Conservation (phyloP, 495 filamentous ascomycete genomes). For the Lepraria neglecta region DNA sequence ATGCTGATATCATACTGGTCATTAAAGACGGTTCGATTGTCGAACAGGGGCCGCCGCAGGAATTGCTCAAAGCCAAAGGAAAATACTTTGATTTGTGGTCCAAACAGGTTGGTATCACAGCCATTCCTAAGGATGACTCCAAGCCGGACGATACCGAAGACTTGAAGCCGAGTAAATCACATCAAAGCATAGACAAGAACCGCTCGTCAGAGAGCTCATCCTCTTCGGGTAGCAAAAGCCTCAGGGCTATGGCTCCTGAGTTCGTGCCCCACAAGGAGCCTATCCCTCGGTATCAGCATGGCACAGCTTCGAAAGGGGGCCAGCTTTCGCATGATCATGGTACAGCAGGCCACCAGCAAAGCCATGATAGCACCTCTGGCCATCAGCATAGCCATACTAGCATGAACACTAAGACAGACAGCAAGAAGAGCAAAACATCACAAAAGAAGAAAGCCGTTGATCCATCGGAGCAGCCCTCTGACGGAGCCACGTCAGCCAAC, state of each 20-base stretch:
- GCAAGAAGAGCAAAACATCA: too few relatives aligned
- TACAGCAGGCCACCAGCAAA: neutral
- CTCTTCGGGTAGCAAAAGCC: conserved; percentile 7
- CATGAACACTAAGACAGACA: neutral
- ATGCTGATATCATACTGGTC: conserved; percentile 39
- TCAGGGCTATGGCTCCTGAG: conserved; percentile 17
- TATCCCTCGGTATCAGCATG: neutral
- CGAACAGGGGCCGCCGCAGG: conserved; percentile 31
- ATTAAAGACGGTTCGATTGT: conserved; percentile 32
- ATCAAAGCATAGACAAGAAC: neutral
- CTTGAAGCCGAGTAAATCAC: neutral
- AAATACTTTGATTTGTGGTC: conserved; percentile 38
- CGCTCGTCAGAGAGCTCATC: conserved; percentile 1
- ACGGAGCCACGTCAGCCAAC: too few relatives aligned
- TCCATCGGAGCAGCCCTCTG: too few relatives aligned
- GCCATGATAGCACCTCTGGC: neutral
- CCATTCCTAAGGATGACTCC: neutral
- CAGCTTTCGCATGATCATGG: neutral
- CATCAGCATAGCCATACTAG: neutral
- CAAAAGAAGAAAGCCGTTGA: too few relatives aligned
- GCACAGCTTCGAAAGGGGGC: neutral
- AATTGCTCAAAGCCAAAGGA: conserved; percentile 36
- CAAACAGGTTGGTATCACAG: conserved; percentile 24
- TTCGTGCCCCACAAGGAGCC: conserved; percentile 5
- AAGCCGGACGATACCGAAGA: neutral